Conservation (phyloP, 768 basidiomycete genomes). For the Chalciporus pseudorubinellus region DNA sequence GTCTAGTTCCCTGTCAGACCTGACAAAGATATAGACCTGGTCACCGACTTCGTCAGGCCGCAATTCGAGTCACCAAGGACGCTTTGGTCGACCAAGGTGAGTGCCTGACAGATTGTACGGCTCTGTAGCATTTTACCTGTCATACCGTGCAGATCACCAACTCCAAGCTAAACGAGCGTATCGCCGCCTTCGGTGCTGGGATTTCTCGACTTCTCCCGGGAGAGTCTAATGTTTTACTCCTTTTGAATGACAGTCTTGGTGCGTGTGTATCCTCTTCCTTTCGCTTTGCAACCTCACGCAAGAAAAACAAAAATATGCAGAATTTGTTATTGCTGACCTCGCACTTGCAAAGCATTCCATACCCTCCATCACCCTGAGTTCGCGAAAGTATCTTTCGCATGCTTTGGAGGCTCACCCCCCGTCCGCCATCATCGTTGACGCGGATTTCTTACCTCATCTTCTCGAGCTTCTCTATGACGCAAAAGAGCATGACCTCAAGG, state of each 20-base stretch:
- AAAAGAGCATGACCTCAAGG: slow-evolving; percentile 49
- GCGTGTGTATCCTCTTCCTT: slow-evolving; percentile 12
- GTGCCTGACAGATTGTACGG: slow-evolving; percentile 7
- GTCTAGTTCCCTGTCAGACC: slow-evolving; percentile 71
- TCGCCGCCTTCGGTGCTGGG: slow-evolving; percentile 72
- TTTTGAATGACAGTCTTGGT: slow-evolving; percentile 82
- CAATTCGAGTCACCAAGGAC: slow-evolving; percentile 68
- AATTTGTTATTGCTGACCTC: slow-evolving; percentile 77
- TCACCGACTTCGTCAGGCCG: slow-evolving; percentile 64
- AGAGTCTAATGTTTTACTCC: slow-evolving; percentile 67
- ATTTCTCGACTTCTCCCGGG: slow-evolving; percentile 55
- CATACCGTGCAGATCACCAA: slow-evolving; percentile 64
- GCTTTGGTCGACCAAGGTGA: slow-evolving; percentile 76
- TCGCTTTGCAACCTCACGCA: background rate
- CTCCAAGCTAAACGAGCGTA: slow-evolving; percentile 62
- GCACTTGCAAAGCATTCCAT: slow-evolving; percentile 72
- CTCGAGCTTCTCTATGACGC: slow-evolving; percentile 71
- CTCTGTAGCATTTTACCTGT: background rate
- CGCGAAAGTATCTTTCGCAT: slow-evolving; percentile 57
- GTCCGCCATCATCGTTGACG: slow-evolving; percentile 71
- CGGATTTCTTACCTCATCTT: slow-evolving; percentile 62
- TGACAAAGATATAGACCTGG: slow-evolving; percentile 63
- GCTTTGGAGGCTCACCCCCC: slow-evolving; percentile 66
- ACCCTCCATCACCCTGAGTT: slow-evolving; percentile 62
- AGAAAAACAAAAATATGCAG: slow-evolving; percentile 34